phyloP scores from a whole-genome alignment of 805 yeast genomes.

The Candida khao-thaluensis region DNA sequence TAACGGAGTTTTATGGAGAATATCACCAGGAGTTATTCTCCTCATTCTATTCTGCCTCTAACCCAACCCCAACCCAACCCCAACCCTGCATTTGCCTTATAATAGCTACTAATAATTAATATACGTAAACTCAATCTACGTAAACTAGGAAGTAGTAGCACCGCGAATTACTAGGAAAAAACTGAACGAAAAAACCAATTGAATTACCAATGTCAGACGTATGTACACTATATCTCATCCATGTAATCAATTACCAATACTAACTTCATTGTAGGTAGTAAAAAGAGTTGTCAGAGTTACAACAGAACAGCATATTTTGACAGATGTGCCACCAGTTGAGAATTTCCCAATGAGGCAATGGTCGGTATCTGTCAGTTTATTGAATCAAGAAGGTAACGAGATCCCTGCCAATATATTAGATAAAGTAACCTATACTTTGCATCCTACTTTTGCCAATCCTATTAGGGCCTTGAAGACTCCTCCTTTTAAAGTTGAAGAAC shows the following conservation, averaged over 20 bases:
- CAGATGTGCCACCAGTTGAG: conserved; percentile 79
- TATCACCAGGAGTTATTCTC: conserved; percentile 5
- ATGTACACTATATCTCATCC: no score
- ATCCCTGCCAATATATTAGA: conserved; percentile 87
- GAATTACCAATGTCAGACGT: conserved; percentile 16
- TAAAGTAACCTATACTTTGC: conserved; percentile 88
- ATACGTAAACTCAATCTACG: no score
- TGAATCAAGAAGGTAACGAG: conserved; percentile 79
- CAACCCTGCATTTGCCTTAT: neutral
- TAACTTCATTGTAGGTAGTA: conserved; percentile 39
- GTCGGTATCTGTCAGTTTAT: conserved; percentile 73
- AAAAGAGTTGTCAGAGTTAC: conserved; percentile 86
- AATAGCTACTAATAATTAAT: neutral
- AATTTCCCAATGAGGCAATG: conserved; percentile 95
- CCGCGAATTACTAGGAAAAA: conserved; percentile 6
- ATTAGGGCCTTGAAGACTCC: conserved; percentile 73
- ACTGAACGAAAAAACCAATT: conserved; percentile 6
- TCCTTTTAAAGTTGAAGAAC: conserved; percentile 85
- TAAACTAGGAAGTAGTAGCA: neutral
- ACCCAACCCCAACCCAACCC: no score
- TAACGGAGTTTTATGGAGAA: conserved; percentile 1
- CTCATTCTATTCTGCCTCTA: conserved; percentile 1
- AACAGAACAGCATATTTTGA: conserved; percentile 78
- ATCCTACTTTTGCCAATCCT: conserved; percentile 93
- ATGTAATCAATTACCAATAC: conserved; percentile 13